Percentiles rank a stretch among this genome's conserved stretches.
These are phyloP conservation scores for Penicillium occitanis DNA, from an alignment of 2,329 filamentous ascomycete species.

Conservation along the genomic window DNA sequence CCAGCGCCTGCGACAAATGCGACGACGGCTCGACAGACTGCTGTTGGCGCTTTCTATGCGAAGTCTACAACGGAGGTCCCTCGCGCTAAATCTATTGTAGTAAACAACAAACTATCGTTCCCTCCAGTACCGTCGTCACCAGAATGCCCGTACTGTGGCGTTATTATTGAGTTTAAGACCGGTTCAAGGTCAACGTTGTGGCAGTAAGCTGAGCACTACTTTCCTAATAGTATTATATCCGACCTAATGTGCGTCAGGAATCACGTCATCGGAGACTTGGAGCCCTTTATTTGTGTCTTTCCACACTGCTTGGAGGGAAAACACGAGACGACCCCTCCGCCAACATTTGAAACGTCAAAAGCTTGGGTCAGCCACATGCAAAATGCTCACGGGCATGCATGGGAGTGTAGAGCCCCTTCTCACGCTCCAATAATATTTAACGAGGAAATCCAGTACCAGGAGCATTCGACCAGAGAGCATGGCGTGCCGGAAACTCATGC, in stretches of 20 bases:
- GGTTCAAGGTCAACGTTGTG: not conserved
- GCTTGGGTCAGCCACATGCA: not conserved
- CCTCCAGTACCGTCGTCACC: not conserved
- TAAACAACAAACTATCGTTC: not conserved
- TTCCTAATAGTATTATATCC: not conserved
- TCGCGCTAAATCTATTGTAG: not conserved
- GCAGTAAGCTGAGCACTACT: not conserved
- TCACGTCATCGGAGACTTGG: not conserved
- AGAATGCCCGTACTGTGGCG: not conserved
- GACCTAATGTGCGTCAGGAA: not conserved
- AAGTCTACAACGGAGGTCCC: not conserved
- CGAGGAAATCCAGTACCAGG: not conserved
- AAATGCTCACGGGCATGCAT: not conserved
- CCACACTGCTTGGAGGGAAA: not conserved
- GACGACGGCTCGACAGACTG: no score
- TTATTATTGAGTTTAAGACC: not conserved
- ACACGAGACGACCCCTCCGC: not conserved
- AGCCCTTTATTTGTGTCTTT: not conserved
- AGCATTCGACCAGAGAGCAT: not conserved
- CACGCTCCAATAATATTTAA: not conserved
- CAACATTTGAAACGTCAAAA: not conserved
- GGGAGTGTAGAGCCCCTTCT: not conserved
- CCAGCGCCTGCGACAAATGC: no score
- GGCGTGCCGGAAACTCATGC: not conserved
- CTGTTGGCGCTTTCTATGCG: no score